Evolutionary conservation across 352 stramenopile genomes (phyloP).

Genomic region (Phytophthora brassicae): DNA sequence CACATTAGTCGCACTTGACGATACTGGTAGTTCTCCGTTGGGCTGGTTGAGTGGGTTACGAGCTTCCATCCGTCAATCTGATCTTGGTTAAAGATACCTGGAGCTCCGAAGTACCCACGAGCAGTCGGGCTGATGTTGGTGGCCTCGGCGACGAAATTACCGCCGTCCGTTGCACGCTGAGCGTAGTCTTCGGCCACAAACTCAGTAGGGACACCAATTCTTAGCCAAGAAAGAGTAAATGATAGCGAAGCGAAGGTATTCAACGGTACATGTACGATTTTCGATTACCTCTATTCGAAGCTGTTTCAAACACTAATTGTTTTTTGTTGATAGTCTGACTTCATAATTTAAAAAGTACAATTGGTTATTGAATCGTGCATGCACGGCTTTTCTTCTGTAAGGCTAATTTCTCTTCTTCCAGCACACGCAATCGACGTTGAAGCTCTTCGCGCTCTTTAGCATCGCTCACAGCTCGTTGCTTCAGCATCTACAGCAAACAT

Average conservation of each 20-base stretch:
- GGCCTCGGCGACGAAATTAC: conserved; percentile 54
- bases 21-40: conserved; percentile 15
- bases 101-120: conserved; percentile 28
- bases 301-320: too few relatives aligned
- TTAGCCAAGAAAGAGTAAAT: too few relatives aligned
- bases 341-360: too few relatives aligned
- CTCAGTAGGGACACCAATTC: conserved; percentile 25
- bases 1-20: conserved; percentile 8
- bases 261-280: too few relatives aligned
- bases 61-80: conserved; percentile 38
- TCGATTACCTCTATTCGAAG: not conserved
- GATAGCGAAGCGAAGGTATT: too few relatives aligned
- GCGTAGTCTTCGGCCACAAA: conserved; percentile 43
- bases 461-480: conserved; percentile 45
- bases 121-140: conserved; percentile 45
- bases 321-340: too few relatives aligned
- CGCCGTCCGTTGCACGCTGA: conserved; percentile 42
- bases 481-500: conserved; percentile 37
- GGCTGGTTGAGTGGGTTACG: conserved; percentile 29
- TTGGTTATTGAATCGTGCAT: conserved; percentile 54
- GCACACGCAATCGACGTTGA: conserved; percentile 42
- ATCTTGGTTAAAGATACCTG: conserved; percentile 41
- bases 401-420: conserved; percentile 63
- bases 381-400: conserved; percentile 59
- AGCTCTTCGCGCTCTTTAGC: conserved; percentile 60